Conservation (phyloP, 305 asterid genomes). For the Petunia hybrid region DNA sequence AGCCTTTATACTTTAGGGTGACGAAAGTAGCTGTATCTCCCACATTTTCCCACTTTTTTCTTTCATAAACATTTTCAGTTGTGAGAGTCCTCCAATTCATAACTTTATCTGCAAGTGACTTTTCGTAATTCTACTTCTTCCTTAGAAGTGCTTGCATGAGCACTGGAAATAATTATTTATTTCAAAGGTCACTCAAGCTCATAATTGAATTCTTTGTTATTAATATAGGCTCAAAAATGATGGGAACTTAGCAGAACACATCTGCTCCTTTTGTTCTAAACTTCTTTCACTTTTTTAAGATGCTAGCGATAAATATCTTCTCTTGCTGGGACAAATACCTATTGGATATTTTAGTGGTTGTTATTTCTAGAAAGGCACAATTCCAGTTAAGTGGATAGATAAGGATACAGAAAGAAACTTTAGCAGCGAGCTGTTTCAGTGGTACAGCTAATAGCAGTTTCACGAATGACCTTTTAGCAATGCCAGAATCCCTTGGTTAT, state of each 20-base stretch:
- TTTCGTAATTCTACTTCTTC: slow-evolving; percentile 22
- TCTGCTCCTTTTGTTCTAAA: slow-evolving; percentile 11
- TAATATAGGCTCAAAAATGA: slow-evolving; percentile 9
- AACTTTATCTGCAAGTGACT: slow-evolving; percentile 18
- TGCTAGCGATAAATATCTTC: neutral
- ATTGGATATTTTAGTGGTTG: slow-evolving; percentile 8
- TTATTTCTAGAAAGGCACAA: neutral
- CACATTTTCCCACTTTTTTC: neutral
- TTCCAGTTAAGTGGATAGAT: slow-evolving; percentile 4
- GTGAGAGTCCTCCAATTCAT: slow-evolving; percentile 22
- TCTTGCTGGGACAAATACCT: neutral
- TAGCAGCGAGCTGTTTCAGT: neutral
- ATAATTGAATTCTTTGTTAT: slow-evolving; percentile 6
- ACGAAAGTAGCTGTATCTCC: too few relatives aligned
- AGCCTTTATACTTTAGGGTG: too few relatives aligned
- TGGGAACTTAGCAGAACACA: slow-evolving; percentile 15
- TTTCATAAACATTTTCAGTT: neutral
- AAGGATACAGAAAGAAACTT: neutral
- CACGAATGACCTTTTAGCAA: slow-evolving; percentile 5
- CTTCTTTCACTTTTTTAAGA: slow-evolving; percentile 3
- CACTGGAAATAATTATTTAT: neutral
- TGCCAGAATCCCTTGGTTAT: slow-evolving; percentile 23
- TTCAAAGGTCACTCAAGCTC: slow-evolving; percentile 17
- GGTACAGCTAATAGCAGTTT: slow-evolving; percentile 15
- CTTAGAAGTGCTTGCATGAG: slow-evolving; percentile 19